These are phyloP conservation scores for Macrophomina pseudophaseolina DNA, from an alignment of 2,329 filamentous ascomycete genomes.

Conservation along the genomic window DNA sequence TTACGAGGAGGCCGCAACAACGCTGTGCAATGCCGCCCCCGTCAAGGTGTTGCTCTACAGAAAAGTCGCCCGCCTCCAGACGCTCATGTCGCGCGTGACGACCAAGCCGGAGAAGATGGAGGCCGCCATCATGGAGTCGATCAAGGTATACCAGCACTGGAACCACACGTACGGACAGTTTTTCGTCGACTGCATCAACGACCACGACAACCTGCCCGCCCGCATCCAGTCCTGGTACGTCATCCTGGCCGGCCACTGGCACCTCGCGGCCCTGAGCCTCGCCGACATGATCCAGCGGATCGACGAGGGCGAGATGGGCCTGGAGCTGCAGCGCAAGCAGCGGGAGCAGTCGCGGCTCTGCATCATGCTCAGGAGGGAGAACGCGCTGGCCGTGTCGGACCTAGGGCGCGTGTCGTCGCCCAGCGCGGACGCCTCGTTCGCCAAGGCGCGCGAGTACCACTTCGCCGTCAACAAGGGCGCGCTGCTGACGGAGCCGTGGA, in stretches of 20 bases:
- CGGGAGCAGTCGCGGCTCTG: constrained; percentile 43
- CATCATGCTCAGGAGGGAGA: constrained; percentile 49
- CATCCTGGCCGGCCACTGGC: constrained; percentile 63
- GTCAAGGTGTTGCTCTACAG: constrained; percentile 66
- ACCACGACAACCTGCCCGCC: constrained; percentile 57
- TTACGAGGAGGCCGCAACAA: constrained; percentile 56
- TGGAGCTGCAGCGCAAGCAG: constrained; percentile 33
- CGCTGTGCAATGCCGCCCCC: constrained; percentile 59
- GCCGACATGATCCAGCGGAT: constrained; percentile 60
- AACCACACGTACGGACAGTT: constrained; percentile 58
- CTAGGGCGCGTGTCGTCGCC: constrained; percentile 55
- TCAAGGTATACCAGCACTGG: constrained; percentile 62
- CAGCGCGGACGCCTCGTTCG: constrained; percentile 34
- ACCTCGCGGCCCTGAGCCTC: constrained; percentile 61
- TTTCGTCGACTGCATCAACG: constrained; percentile 56
- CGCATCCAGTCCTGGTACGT: constrained; percentile 66
- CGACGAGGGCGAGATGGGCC: constrained; percentile 46
- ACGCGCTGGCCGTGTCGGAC: constrained; percentile 54
- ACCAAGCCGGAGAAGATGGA: constrained; percentile 49
- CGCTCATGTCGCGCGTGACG: constrained; percentile 51
- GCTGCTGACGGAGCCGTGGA: constrained; percentile 66
- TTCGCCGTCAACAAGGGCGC: constrained; percentile 60
- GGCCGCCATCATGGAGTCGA: constrained; percentile 53
- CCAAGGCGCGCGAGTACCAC: constrained; percentile 54
- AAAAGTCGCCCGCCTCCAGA: constrained; percentile 61